Evolutionary conservation across 768 basidiomycete species (phyloP).

Genomic region (Tulasnella sp.): DNA sequence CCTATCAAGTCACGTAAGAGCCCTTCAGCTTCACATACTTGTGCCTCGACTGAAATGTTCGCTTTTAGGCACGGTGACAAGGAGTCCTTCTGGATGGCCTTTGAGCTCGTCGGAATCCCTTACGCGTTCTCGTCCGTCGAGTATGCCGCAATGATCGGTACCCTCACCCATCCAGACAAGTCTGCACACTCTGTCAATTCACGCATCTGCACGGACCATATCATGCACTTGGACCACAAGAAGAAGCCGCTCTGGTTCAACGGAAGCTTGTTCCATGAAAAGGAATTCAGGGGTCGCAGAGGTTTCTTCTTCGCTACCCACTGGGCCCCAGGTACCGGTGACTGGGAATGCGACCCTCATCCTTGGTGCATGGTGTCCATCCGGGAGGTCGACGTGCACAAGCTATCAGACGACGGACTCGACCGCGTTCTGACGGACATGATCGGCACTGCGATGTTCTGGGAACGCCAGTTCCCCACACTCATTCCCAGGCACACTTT

Average conservation of each 20-base stretch:
- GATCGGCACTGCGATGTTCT: not conserved
- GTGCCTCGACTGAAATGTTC: not conserved
- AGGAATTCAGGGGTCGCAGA: too few species aligned
- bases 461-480: not conserved
- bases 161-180: not conserved
- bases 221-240: not conserved
- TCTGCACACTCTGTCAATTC: not conserved
- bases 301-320: too few species aligned
- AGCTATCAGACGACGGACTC: not conserved
- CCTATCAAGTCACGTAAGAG: conserved; percentile 12
- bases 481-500: not conserved
- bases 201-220: not conserved
- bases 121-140: conserved; percentile 15
- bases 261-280: too few species aligned
- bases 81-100: conserved; percentile 13
- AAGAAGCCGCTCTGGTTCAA: too few species aligned
- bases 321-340: not conserved
- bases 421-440: not conserved
- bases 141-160: not conserved
- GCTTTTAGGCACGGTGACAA: not conserved
- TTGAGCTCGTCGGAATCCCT: not conserved
- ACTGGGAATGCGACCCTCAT: conserved; percentile 1
- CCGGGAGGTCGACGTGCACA: not conserved
- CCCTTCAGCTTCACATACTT: not conserved
- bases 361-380: conserved; percentile 6